Evolutionary conservation across 2,329 filamentous ascomycete species (phyloP), one percentile per base, ranked within the genome.

Genomic region (Podosphaera aphanis): DNA sequence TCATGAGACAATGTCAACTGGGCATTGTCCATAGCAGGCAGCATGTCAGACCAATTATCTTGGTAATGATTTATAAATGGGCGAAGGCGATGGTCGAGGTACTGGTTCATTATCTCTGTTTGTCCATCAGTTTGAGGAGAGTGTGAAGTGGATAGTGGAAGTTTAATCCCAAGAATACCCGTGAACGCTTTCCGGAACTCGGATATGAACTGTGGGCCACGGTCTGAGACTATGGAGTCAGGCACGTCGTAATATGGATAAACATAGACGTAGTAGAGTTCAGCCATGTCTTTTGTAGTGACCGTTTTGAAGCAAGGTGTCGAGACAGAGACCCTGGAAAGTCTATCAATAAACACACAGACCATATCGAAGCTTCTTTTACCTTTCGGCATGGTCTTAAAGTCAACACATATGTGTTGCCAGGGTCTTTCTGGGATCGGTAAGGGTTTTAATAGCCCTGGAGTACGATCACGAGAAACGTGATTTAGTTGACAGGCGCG

Each of bases 341-440:
- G 15, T 15, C 29, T 15, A 5, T 36, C 11, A 18, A n/a, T 36
- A 13, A 36, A 36, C 4, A 36, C 33, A 5, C 13, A 5, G 16
- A 36, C 33, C 16, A n/a, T 36, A 5, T 36, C 33, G 13, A 5
- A 5, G 16, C 37, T 19, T 18, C 42, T 11, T 21, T 48, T 38
- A 27, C 42, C 43, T 11, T 42, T 25, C 29, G 27, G 47, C 16
- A 48, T 40, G 3, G 27, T 20, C 21, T 43, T 43, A 25, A 41
- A 46, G 23, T 46, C 47, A n/a, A 48, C 43, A 43, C 21, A 42
- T 23, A 45, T 39, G 11, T 43, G 43, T 43, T 45, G 25, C 43
- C 29, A 46, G 13, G 47, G 43, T 8, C 31, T 11, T 10, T 36
- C 16, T 16, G 38, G 36, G 8, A 48, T 21, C 36, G 43, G 38